These are phyloP conservation scores for Euphorbia peplus DNA, from an alignment of 345 rosid genomes.

Conservation along the genomic window DNA sequence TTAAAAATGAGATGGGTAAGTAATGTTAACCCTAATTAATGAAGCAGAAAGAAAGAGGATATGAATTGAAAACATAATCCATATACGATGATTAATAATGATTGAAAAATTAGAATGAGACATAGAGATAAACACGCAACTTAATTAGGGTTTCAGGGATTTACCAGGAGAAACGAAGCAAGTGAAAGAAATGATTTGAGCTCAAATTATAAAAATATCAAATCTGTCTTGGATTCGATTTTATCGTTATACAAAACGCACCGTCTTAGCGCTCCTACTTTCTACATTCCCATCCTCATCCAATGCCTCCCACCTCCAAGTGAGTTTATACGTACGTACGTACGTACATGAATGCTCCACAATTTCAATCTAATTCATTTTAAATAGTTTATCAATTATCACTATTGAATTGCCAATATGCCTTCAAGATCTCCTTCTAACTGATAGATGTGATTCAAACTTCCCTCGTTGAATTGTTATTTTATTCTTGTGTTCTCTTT, in stretches of 20 bases:
- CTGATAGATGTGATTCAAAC: too few relatives aligned
- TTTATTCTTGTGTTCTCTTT: too few relatives aligned
- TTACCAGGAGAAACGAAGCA: not conserved
- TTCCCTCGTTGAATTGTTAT: too few relatives aligned
- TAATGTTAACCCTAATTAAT: not conserved
- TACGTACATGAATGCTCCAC: not conserved
- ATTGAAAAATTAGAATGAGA: not conserved
- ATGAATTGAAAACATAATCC: not conserved
- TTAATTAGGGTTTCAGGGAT: not conserved
- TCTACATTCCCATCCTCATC: too few relatives aligned
- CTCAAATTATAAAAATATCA: not conserved
- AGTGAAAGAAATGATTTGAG: not conserved
- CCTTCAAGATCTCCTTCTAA: too few relatives aligned
- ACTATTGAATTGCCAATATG: too few relatives aligned
- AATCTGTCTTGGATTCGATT: too few relatives aligned
- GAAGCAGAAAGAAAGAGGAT: not conserved
- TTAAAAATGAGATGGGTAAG: too few relatives aligned
- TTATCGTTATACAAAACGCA: not conserved
- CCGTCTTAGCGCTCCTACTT: not conserved
- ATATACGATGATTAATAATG: not conserved
- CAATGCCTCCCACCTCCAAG: too few relatives aligned
- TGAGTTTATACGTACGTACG: too few relatives aligned
- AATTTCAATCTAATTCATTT: too few relatives aligned
- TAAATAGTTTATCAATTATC: too few relatives aligned
- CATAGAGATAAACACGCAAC: not conserved